phyloP scores from a whole-genome alignment of 2,329 filamentous ascomycete species.

The Trichoderma gracile region DNA sequence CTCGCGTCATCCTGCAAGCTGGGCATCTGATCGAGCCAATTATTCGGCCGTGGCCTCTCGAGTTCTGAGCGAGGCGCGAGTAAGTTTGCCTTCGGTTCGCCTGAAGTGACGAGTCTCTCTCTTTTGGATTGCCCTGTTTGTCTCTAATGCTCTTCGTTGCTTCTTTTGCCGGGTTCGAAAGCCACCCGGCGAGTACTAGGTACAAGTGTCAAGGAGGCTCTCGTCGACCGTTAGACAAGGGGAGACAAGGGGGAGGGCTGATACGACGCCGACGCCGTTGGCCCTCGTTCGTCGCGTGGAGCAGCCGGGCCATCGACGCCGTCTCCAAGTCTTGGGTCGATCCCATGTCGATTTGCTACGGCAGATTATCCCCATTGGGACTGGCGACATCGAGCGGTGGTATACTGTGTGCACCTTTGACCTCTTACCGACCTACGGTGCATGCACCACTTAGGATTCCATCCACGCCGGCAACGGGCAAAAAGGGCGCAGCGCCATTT shows the following conservation, averaged over 20 bases:
- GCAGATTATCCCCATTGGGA: slow-evolving; percentile 18
- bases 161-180: neutral
- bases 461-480: neutral
- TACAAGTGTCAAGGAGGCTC: slow-evolving; percentile 4
- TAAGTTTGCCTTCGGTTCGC: slow-evolving; percentile 1
- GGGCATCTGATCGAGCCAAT: slow-evolving; percentile 13
- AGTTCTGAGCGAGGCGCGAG: neutral
- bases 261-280: slow-evolving; percentile 25
- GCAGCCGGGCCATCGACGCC: slow-evolving; percentile 22
- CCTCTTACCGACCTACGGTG: neutral
- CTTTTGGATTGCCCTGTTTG: neutral
- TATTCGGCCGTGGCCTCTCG: neutral
- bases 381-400: slow-evolving; percentile 6
- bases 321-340: slow-evolving; percentile 22
- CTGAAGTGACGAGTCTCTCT: slow-evolving; percentile 2
- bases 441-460: neutral
- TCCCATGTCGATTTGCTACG: slow-evolving; percentile 23
- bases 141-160: neutral
- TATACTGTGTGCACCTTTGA: neutral
- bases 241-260: neutral
- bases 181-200: neutral
- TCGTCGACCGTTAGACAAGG: slow-evolving; percentile 15
- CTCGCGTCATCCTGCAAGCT: neutral
- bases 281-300: slow-evolving; percentile 15
- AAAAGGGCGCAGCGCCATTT: neutral